Conservation (phyloP, 805 yeast genomes). For the Pichia californica region DNA sequence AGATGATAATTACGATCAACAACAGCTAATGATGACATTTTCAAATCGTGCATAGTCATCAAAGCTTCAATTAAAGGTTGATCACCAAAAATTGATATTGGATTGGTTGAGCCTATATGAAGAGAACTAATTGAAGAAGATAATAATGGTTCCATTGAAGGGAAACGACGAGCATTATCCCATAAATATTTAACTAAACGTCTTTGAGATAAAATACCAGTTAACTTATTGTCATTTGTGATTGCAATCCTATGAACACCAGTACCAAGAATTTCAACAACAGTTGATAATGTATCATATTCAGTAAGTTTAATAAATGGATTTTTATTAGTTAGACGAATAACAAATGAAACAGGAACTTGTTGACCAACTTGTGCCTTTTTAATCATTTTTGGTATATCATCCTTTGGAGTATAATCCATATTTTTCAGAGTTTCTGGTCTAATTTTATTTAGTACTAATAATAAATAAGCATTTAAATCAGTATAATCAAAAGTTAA, state of each 20-base stretch:
- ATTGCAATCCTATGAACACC: slow-evolving; percentile 95
- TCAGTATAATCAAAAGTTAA: slow-evolving; percentile 89
- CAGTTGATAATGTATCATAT: slow-evolving; percentile 59
- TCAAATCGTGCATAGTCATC: slow-evolving; percentile 72
- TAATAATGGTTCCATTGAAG: slow-evolving; percentile 68
- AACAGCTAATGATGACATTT: slow-evolving; percentile 88
- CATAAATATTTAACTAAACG: slow-evolving; percentile 78
- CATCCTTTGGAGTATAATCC: slow-evolving; percentile 30
- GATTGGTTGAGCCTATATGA: slow-evolving; percentile 64
- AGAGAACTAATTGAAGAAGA: slow-evolving; percentile 64
- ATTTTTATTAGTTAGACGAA: slow-evolving; percentile 78
- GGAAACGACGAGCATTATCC: slow-evolving; percentile 88
- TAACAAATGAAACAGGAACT: slow-evolving; percentile 86
- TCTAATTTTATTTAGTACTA: slow-evolving; percentile 69
- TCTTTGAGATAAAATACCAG: slow-evolving; percentile 88
- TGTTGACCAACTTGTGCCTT: slow-evolving; percentile 82
- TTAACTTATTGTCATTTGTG: slow-evolving; percentile 45
- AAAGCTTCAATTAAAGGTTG: slow-evolving; percentile 83
- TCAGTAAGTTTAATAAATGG: slow-evolving; percentile 78
- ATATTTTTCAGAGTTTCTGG: slow-evolving; percentile 32
- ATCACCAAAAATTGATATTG: slow-evolving; percentile 81
- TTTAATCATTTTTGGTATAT: slow-evolving; percentile 37
- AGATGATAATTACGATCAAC: slow-evolving; percentile 71
- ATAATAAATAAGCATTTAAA: slow-evolving; percentile 74
- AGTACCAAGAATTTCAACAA: slow-evolving; percentile 82